These are phyloP conservation scores for Talaromyces pinophilus DNA, from an alignment of 2,329 filamentous ascomycete genomes.

Conservation along the genomic window DNA sequence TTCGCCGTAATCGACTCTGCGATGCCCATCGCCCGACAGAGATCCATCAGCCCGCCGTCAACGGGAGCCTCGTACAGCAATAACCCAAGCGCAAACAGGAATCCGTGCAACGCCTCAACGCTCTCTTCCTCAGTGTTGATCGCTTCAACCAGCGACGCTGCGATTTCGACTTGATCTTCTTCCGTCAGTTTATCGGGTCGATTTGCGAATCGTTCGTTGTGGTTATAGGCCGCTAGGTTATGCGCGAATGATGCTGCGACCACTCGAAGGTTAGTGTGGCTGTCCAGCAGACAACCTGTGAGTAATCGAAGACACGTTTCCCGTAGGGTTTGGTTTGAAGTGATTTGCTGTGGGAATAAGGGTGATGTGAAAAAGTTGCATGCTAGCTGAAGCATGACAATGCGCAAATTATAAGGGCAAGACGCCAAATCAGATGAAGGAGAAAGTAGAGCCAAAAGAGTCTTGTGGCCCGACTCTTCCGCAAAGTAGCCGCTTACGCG, in stretches of 20 bases:
- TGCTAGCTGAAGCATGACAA: slow-evolving; percentile 78
- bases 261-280: slow-evolving; percentile 73
- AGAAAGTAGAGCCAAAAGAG: slow-evolving; percentile 58
- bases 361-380: slow-evolving; percentile 82
- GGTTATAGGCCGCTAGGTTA: slow-evolving; percentile 74
- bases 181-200: slow-evolving; percentile 63
- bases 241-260: slow-evolving; percentile 81
- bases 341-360: slow-evolving; percentile 67
- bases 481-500: slow-evolving; percentile 80
- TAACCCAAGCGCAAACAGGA: slow-evolving; percentile 74
- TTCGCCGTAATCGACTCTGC: slow-evolving; percentile 61
- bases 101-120: slow-evolving; percentile 72
- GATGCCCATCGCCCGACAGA: slow-evolving; percentile 78
- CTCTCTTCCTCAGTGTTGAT: slow-evolving; percentile 57
- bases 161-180: slow-evolving; percentile 75
- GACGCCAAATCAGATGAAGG: slow-evolving; percentile 57
- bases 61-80: slow-evolving; percentile 69
- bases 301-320: slow-evolving; percentile 67
- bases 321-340: slow-evolving; percentile 56
- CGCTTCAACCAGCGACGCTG: slow-evolving; percentile 77
- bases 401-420: slow-evolving; percentile 77
- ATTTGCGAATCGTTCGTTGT: slow-evolving; percentile 62
- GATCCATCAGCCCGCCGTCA: slow-evolving; percentile 74
- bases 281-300: slow-evolving; percentile 76
- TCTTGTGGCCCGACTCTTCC: slow-evolving; percentile 68